Evolutionary conservation across 139 green algal species (phyloP).

Genomic region (Ulvella scutata): DNA sequence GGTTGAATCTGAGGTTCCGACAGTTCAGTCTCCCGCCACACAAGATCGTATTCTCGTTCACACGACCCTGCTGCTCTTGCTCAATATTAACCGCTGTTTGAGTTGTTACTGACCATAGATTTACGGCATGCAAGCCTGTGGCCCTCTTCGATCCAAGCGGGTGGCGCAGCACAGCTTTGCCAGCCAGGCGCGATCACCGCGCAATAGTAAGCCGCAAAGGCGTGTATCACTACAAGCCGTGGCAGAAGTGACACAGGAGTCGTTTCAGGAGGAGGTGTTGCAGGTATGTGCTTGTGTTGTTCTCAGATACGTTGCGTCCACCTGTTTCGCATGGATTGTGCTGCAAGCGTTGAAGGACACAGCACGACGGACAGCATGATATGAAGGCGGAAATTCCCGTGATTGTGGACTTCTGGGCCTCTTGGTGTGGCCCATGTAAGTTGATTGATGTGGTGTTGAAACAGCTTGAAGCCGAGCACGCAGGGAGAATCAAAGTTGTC

Average conservation of each 20-base stretch:
- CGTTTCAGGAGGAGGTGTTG: constrained; percentile 50
- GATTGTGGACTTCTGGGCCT: constrained; percentile 86
- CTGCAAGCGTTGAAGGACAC: neutral
- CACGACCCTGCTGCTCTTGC: no score
- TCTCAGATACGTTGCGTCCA: neutral
- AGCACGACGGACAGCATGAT: neutral
- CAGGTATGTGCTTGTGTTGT: constrained; percentile 25
- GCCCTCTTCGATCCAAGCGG: no score
- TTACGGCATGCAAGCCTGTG: no score
- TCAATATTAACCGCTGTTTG: no score
- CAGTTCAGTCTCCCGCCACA: no score
- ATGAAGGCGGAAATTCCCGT: constrained; percentile 53
- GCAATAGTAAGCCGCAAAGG: no score
- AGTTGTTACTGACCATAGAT: no score
- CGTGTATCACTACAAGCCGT: no score
- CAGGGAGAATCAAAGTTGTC: constrained; percentile 69
- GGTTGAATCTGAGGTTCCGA: no score
- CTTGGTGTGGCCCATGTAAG: constrained; percentile 88
- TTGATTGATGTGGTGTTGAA: constrained; percentile 63
- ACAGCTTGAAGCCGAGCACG: constrained; percentile 29
- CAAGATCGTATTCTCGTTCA: no score
- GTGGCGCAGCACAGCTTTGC: no score
- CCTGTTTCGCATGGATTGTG: neutral
- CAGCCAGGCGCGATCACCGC: no score
- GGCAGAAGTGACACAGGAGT: constrained; percentile 20